phyloP scores from a whole-genome alignment of 306 rosid species.

The apple (Malus domestica) region ASM211411v1 NC_041797.1:6619501-6620000 shows the following conservation, averaged over 20 bases:
- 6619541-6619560: neutral
- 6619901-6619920: neutral
- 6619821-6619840: neutral
- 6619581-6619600: neutral
- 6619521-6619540: too few species aligned
- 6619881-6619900: neutral
- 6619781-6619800: neutral
- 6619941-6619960: slow-evolving; percentile 9
- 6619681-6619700: neutral
- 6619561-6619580: neutral
- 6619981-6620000: slow-evolving; percentile 12
- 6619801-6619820: neutral
- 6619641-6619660: neutral
- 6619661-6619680: neutral
- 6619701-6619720: neutral
- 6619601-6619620: too few species aligned
- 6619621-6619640: neutral
- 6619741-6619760: too few species aligned
- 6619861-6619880: neutral
- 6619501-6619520: too few species aligned
- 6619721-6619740: neutral
- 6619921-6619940: neutral
- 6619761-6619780: neutral
- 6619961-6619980: neutral
- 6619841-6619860: neutral